Evolutionary conservation across 2,329 filamentous ascomycete genomes (phyloP), one percentile per base, ranked within the genome.

Genomic region (Microascus cirrosus): DNA sequence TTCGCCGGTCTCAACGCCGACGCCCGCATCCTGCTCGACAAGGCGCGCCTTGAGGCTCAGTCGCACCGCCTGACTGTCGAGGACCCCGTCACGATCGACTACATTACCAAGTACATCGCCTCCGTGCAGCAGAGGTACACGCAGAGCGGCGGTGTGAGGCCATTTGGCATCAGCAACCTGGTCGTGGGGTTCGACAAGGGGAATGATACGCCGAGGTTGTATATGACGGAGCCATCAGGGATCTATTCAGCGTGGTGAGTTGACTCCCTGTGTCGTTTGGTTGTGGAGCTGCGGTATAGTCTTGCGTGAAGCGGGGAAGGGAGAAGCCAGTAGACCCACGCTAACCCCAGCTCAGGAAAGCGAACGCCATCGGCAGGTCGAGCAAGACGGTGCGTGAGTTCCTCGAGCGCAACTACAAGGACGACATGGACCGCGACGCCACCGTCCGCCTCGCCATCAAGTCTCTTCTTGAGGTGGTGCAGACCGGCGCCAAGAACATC

Each of bases 331-430:
- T 4, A 15, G 45, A 24, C 45, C 22, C 11, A 20, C 6, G n/a
- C 45, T 50, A 11, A 24, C 7, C 12, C n/a, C 20, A 22, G 3
- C 12, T 62, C 64, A 97, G 94, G 94, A 97, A 99, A 82, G 95
- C 94, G 67, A 99, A 99, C 70, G 94, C 94, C 59, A 99, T 99
- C 69, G 94, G 94, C 59, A 88, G 94, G 69, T 97, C 93, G 57
- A 96, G 90, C 83, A 99, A 99, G 83, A 99, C 94, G 11, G 94
- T 99, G 59, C 89, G 94, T 68, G 94, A 99, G 72, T 99, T 99
- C 75, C 84, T 99, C 64, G 94, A 99, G 77, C 87, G 95, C 71
- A 96, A 99, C 77, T 95, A 99, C 82, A 95, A 96, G 80, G 90
- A 95, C 67, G 89, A 90, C 62, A 96, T 99, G 92, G 89, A 96